Evolutionary conservation across 176 grass and related monocot species (phyloP).

Genomic region (Zea luxurians): DNA sequence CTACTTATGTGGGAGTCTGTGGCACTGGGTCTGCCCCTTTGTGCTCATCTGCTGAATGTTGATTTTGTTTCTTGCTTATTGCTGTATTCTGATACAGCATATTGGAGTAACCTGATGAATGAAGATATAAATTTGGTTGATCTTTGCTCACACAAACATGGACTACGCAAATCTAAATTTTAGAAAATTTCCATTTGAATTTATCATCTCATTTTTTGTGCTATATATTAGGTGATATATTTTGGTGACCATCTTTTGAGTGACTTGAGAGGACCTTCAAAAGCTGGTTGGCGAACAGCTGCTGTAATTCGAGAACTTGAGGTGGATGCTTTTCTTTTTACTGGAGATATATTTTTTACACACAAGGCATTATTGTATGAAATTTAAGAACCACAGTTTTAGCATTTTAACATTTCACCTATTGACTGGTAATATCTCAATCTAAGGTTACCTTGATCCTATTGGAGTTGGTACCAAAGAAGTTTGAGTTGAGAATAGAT

Average conservation of each 20-base stretch:
- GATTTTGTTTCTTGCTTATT: slow-evolving; percentile 26
- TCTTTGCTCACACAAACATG: slow-evolving; percentile 28
- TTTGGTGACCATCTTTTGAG: slow-evolving; percentile 98
- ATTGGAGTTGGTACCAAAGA: slow-evolving; percentile 19
- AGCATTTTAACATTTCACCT: slow-evolving; percentile 17
- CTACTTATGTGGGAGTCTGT: no score
- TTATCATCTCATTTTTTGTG: slow-evolving; percentile 36
- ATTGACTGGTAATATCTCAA: slow-evolving; percentile 17
- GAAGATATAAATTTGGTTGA: not conserved
- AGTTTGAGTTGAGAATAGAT: not conserved
- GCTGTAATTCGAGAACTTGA: slow-evolving; percentile 96
- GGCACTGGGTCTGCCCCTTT: no score
- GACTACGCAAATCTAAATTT: not conserved
- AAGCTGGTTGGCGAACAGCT: slow-evolving; percentile 98
- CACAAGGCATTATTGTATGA: not conserved
- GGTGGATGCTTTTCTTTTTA: slow-evolving; percentile 42
- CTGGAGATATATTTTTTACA: slow-evolving; percentile 2
- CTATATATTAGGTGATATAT: slow-evolving; percentile 79
- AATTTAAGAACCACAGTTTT: slow-evolving; percentile 4
- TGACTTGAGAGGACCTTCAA: slow-evolving; percentile 93
- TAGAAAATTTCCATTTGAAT: not conserved
- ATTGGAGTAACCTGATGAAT: slow-evolving; percentile 4
- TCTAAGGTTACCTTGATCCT: slow-evolving; percentile 9
- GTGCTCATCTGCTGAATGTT: slow-evolving; percentile 22
- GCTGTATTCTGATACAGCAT: slow-evolving; percentile 7